A percentile compares a stretch with the other conserved stretches of the same genome.
Conservation (phyloP, 1,284 basidiomycete genomes). For the Termitomyces sp. region DNA sequence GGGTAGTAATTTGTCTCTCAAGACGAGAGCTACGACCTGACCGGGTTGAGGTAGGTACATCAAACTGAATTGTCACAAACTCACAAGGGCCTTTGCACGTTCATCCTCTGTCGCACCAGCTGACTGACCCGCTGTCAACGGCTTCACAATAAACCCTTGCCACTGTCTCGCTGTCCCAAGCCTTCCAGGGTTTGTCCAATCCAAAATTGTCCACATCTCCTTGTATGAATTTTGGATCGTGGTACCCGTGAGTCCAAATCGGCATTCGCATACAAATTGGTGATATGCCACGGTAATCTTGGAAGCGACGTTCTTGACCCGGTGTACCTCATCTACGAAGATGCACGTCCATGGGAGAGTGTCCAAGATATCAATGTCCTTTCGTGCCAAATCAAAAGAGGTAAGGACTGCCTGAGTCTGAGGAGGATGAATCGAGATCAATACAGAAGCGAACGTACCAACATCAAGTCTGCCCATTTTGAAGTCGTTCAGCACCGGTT, state of each 20-base stretch:
- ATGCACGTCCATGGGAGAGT: constrained; percentile 63
- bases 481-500: constrained; percentile 59
- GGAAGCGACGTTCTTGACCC: constrained; percentile 67
- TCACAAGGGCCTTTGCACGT: constrained; percentile 50
- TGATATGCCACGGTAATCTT: constrained; percentile 63
- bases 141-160: constrained; percentile 60
- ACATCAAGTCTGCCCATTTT: constrained; percentile 71
- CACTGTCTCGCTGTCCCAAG: constrained; percentile 67
- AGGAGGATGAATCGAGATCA: background rate
- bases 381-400: constrained; percentile 64
- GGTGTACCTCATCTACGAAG: constrained; percentile 82
- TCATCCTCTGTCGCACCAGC: constrained; percentile 57
- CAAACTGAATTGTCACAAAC: constrained; percentile 15
- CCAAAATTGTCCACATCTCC: constrained; percentile 79
- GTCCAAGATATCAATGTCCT: constrained; percentile 61
- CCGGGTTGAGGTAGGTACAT: background rate
- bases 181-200: constrained; percentile 74
- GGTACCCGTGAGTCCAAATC: constrained; percentile 80
- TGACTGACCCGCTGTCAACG: constrained; percentile 67
- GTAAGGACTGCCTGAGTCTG: constrained; percentile 51
- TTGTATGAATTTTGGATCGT: constrained; percentile 84
- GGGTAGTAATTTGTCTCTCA: constrained; percentile 67
- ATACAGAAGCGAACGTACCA: constrained; percentile 35
- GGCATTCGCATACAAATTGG: constrained; percentile 51
- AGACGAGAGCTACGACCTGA: constrained; percentile 49